Base-by-base conservation (phyloP, 768 basidiomycete species). In the Daedaleopsis nitida region DNA sequence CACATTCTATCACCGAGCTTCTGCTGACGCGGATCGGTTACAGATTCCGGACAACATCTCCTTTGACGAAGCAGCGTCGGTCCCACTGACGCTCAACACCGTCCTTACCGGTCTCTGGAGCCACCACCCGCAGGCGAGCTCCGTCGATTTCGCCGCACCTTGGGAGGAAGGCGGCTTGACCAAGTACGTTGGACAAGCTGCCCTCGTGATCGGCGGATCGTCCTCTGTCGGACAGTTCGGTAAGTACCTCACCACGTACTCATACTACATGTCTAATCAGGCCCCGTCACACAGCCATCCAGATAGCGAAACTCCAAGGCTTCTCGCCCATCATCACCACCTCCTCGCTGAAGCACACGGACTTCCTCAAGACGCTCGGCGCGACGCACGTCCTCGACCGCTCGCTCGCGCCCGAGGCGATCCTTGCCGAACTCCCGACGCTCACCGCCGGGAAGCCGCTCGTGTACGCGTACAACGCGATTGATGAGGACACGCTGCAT, bases 41-140 rank as follows among this genome's bases (percentile, higher is more conserved):
- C 50, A 61, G 73, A 74, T 79, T 7, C 80, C 79, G 0, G 19
- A 48, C 6, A 74, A 73, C 21, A 21, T 80, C 23, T 70, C 70
- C 0, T 75, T 75, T 58, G 78, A 79, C 11, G 63, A 78, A 43
- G 81, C 77, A 0, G 68, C 78, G 0, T 73, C 79, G 5, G 66
- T 81, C 17, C 78, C 80, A 1, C 65, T 76, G 14, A 75, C 65
- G 0, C 57, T 79, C 5, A 68, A 70, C 8, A 75, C 78, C 19
- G 60, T 55, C 21, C 55, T 55, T 5, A 11, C 57, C 2, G 55
- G 43, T 14, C 42, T 57, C 14, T 62, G 21, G 39, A 38, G 55
- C 50, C 42, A 44, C 45, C 24, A 38, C 16, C 23, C 49, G 42
- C 14, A 13, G 4, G 32, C 57, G 24, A 58, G 42, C 14, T 50